Conservation (phyloP, 306 rosid genomes). For the Cicer chorassanicum region DNA sequence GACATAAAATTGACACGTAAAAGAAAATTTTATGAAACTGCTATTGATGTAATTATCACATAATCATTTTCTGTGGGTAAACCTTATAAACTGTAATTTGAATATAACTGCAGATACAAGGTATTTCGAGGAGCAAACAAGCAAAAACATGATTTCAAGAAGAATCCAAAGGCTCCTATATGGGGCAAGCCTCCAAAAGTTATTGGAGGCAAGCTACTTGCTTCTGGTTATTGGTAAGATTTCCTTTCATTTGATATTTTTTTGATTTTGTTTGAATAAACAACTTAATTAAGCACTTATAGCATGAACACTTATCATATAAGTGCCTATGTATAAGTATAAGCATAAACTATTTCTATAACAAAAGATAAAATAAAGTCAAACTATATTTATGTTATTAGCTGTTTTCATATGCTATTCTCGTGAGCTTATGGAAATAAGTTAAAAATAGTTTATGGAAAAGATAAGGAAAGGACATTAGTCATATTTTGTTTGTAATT, state of each 20-base stretch:
- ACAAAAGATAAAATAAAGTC: too few species aligned
- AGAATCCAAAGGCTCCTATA: conserved; percentile 81
- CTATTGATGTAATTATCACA: conserved; percentile 11
- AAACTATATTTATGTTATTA: too few species aligned
- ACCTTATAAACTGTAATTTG: conserved; percentile 24
- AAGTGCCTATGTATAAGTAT: too few species aligned
- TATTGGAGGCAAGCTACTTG: conserved; percentile 90
- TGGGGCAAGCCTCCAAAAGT: conserved; percentile 93
- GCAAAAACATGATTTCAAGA: conserved; percentile 89
- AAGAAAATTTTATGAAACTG: neutral
- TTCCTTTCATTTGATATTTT: conserved; percentile 22
- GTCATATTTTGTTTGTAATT: neutral
- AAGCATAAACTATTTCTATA: too few species aligned
- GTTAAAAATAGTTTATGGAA: too few species aligned
- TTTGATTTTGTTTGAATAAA: neutral
- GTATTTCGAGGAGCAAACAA: conserved; percentile 98
- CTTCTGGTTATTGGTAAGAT: conserved; percentile 95
- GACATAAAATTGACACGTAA: neutral
- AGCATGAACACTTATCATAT: too few species aligned
- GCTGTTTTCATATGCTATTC: too few species aligned
- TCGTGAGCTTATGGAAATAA: too few species aligned
- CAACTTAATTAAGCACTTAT: too few species aligned
- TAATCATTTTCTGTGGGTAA: conserved; percentile 12
- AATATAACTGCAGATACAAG: conserved; percentile 66
- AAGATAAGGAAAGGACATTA: conserved; percentile 5